Conservation (phyloP, 768 basidiomycete genomes). For the Suillus ampliporus region DNA sequence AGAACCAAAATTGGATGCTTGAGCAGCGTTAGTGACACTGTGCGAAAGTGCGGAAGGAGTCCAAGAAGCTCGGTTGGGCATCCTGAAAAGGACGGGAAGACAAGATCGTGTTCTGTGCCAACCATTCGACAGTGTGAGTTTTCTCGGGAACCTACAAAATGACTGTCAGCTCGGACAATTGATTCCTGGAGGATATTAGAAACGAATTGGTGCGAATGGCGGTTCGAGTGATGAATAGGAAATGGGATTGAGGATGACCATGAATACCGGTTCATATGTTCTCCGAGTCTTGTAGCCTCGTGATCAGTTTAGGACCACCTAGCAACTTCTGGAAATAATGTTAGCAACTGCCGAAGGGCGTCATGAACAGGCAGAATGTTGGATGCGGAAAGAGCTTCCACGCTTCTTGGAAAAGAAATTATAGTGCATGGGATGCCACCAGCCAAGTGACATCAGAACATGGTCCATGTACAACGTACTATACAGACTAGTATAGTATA, state of each 20-base stretch:
- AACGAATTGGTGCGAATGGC: background rate
- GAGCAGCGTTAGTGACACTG: background rate
- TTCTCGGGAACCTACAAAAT: background rate
- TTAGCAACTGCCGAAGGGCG: background rate
- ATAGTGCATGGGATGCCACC: background rate
- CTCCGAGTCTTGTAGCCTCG: background rate
- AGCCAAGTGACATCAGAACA: background rate
- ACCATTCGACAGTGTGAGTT: background rate
- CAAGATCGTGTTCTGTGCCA: background rate
- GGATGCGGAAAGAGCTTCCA: background rate
- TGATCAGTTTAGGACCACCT: background rate
- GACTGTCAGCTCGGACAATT: background rate
- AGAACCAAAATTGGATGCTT: background rate
- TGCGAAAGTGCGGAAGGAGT: slow-evolving; percentile 1
- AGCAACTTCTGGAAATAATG: background rate
- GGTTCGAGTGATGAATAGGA: background rate
- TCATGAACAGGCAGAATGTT: background rate
- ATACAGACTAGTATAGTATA: background rate
- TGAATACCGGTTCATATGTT: background rate
- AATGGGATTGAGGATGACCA: background rate
- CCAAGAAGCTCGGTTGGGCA: background rate
- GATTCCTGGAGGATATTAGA: background rate
- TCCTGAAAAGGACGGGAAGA: background rate
- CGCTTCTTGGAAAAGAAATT: background rate
- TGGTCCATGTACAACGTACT: background rate